Base-by-base conservation (phyloP, 2,329 filamentous ascomycete genomes). In the Epichloe brachyelytri region DNA sequence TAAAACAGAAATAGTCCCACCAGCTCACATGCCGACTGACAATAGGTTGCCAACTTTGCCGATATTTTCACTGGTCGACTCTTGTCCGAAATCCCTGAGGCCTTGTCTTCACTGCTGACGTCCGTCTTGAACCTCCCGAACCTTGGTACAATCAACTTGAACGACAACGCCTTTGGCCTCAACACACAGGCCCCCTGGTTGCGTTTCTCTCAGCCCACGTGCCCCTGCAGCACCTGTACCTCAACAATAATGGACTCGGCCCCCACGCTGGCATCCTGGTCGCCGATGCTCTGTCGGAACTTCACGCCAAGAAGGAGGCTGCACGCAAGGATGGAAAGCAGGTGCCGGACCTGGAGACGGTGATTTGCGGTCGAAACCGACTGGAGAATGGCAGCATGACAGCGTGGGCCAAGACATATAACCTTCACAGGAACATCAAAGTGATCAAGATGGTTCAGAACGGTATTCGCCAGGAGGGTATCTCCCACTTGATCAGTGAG, bases 371-470 rank as follows among this genome's bases (percentile, higher is more conserved):
- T 41, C 87, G 93, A 58, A 98, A 98, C 72, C 79, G 93, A 58
- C 77, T 98, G 47, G 93, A 98, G 72, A 95, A 90, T 62, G 93
- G 91, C 59, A 93, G 85, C 64, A 98, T 98, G 93, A 81, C 80
- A 14, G 90, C 91, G 0, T 98, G 93, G 93, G 89, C 90, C 41
- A 86, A 85, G 66, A 78, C 88, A 1, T 96, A 88, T 67, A 81
- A 82, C 61, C 83, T 91, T 52, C 88, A 97, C 65, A 82, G 78
- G 57, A 84, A 85, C 52, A 79, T 98, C 56, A 86, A 84, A 69
- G 82, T 82, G 53, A 80, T 98, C 59, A 94, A 91, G 76, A 97
- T 98, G 93, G 88, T 95, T 26, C 93, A 97, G 70, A 97, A 98
- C 66, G 93, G 93, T 49, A 98, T 98, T 59, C 80, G 93, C 43